phyloP scores from a whole-genome alignment of 805 yeast genomes.

The Ogataea philodendri region DNA sequence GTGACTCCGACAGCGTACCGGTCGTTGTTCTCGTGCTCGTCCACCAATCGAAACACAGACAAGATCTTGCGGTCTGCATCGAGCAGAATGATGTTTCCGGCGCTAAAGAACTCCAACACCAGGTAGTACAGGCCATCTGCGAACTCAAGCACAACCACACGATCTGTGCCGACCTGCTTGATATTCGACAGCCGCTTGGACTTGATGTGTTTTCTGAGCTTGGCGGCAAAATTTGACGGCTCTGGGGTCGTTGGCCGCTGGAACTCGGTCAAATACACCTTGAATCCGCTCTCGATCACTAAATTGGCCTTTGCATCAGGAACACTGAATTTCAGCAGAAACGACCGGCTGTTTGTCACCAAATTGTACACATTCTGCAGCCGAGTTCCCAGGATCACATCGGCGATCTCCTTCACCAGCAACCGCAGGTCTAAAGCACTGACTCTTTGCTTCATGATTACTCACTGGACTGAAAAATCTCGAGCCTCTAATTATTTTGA shows the following conservation, averaged over 20 bases:
- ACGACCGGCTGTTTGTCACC: conserved; percentile 67
- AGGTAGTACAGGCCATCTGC: conserved; percentile 76
- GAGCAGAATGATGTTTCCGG: conserved; percentile 82
- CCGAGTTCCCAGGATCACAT: conserved; percentile 59
- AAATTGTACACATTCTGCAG: conserved; percentile 84
- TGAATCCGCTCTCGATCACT: conserved; percentile 83
- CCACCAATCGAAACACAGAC: conserved; percentile 74
- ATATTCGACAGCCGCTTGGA: conserved; percentile 72
- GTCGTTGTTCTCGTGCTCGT: conserved; percentile 63
- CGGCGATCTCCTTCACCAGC: conserved; percentile 62
- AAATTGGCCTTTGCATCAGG: conserved; percentile 79
- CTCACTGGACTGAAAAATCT: conserved; percentile 2
- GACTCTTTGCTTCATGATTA: conserved; percentile 67
- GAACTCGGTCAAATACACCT: conserved; percentile 73
- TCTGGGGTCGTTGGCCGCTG: conserved; percentile 76
- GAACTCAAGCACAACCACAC: conserved; percentile 81
- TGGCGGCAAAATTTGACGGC: conserved; percentile 84
- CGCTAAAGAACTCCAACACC: conserved; percentile 90
- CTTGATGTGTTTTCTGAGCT: conserved; percentile 82
- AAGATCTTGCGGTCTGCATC: conserved; percentile 68
- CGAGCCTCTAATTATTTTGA: too few relatives aligned
- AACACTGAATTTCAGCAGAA: conserved; percentile 71
- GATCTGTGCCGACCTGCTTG: conserved; percentile 72
- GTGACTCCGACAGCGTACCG: conserved; percentile 72
- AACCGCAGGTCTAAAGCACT: conserved; percentile 80